phyloP scores from a whole-genome alignment of 176 grass and related monocot genomes.

The Triticum urartu region DNA sequence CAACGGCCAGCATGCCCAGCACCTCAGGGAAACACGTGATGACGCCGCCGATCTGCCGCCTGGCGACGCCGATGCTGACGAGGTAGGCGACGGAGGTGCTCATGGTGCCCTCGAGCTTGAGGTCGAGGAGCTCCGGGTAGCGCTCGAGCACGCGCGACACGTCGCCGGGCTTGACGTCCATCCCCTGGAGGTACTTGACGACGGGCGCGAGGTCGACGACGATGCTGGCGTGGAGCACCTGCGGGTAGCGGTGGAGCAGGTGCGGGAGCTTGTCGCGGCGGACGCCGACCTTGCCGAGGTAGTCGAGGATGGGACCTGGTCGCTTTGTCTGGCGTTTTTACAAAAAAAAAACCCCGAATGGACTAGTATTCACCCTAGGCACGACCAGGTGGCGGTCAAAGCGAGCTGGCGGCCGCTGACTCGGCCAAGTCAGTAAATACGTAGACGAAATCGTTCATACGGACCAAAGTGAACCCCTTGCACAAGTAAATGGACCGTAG shows the following conservation, averaged over 20 bases:
- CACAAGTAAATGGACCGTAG: too few species aligned
- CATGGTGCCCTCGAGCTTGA: slow-evolving; percentile 86
- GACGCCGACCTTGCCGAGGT: slow-evolving; percentile 74
- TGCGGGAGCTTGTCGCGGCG: slow-evolving; percentile 53
- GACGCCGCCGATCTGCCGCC: slow-evolving; percentile 46
- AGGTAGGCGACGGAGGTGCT: slow-evolving; percentile 81
- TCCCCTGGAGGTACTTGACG: slow-evolving; percentile 70
- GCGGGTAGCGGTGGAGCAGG: slow-evolving; percentile 69
- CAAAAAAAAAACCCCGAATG: too few species aligned
- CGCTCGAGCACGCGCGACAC: slow-evolving; percentile 66
- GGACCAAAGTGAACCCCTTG: too few species aligned
- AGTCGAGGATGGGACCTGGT: slow-evolving; percentile 71
- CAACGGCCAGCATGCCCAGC: slow-evolving; percentile 54
- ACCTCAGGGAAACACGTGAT: slow-evolving; percentile 63
- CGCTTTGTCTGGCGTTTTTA: too few species aligned
- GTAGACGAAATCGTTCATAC: too few species aligned
- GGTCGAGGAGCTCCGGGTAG: slow-evolving; percentile 69
- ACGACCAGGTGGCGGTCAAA: too few species aligned
- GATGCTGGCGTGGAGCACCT: slow-evolving; percentile 76
- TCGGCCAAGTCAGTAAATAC: too few species aligned
- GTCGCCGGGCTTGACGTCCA: slow-evolving; percentile 49
- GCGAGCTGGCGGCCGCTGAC: too few species aligned
- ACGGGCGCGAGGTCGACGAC: slow-evolving; percentile 60
- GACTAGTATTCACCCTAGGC: too few species aligned
- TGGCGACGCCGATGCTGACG: slow-evolving; percentile 51